Base-by-base conservation (phyloP, 805 yeast species). In the Ogataea neopini region DNA sequence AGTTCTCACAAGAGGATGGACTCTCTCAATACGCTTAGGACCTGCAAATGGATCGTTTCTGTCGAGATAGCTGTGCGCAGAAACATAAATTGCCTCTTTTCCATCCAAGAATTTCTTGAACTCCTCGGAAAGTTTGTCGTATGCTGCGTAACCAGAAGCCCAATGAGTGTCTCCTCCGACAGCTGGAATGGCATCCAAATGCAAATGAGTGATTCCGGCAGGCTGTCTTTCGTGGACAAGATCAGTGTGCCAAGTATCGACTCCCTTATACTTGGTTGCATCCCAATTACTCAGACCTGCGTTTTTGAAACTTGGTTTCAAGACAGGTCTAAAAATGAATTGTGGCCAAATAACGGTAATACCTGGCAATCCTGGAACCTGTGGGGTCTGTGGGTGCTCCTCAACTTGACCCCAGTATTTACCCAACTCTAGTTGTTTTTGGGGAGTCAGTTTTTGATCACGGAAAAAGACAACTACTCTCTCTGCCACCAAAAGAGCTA, bases 1-100 rank as follows among this genome's bases (percentile, higher is more conserved):
- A 33, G 84, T 78, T 65, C 85, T 74, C 29, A 82, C 74, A 20
- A 82, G 54, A 4, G 84, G 85, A 62, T 81, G 86, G 50, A 73
- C 77, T 60, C 82, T 71, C 52, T 73, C 80, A 45, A 79, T 68
- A 45, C 71, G 70, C 45, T 70, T 70, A 14, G 72, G 74, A n/a
- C 76, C 75, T 43, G 63, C 64, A 23, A 78, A 68, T 15, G 79
- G 80, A 22, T 70, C 68, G 18, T 71, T 59, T 34, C 72, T 53
- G 59, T 69, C 67, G 45, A 68, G 47, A 52, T 70, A 73, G 11
- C 51, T 50, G 52, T 73, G 73, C 11, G 72, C 73, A 19, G 74
- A 68, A 30, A 64, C 57, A 58, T 67, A 70, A 39, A 72, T 62
- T 14, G 79, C 81, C 8, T 67, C 67, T 63, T 76, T 75, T 10